A percentile compares a stretch with the other conserved stretches of the same genome.
phyloP scores from a whole-genome alignment of 768 basidiomycete species.

The Phaeotremella fagi region DNA sequence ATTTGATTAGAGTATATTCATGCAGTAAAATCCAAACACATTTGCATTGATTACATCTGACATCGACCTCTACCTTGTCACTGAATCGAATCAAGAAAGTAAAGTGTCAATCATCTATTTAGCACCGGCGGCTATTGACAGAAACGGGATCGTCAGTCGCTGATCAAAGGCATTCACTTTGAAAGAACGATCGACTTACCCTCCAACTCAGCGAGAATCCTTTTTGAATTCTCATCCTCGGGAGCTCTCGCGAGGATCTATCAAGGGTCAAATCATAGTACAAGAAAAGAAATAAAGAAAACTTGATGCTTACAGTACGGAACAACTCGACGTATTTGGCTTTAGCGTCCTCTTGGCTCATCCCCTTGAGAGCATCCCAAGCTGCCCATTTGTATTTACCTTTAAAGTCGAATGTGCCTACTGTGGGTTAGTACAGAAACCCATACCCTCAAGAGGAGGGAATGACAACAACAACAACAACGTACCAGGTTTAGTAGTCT shows the following conservation, averaged over 20 bases:
- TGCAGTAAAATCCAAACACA: too few relatives aligned
- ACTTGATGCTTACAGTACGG: slow-evolving; percentile 61
- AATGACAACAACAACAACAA: background rate
- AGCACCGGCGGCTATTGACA: background rate
- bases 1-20: too few relatives aligned
- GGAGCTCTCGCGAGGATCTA: slow-evolving; percentile 60
- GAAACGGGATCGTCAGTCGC: too few relatives aligned
- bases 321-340: slow-evolving; percentile 71
- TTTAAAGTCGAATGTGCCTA: slow-evolving; percentile 75
- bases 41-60: too few relatives aligned
- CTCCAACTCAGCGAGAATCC: slow-evolving; percentile 60
- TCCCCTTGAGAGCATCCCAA: slow-evolving; percentile 71
- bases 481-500: slow-evolving; percentile 50
- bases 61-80: too few relatives aligned
- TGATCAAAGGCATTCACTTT: too few relatives aligned
- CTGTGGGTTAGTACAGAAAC: background rate
- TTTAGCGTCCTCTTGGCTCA: slow-evolving; percentile 65
- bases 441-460: background rate
- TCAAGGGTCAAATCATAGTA: slow-evolving; percentile 19
- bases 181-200: slow-evolving; percentile 48
- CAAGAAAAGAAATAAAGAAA: slow-evolving; percentile 1
- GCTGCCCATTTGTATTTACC: slow-evolving; percentile 95
- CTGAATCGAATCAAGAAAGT: too few relatives aligned
- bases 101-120: too few relatives aligned
- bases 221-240: slow-evolving; percentile 57